A percentile compares a stretch with the other conserved stretches of the same genome.
Evolutionary conservation across 1,139 yeast species (phyloP).

Genomic region (Yamadazyma epiphylla): DNA sequence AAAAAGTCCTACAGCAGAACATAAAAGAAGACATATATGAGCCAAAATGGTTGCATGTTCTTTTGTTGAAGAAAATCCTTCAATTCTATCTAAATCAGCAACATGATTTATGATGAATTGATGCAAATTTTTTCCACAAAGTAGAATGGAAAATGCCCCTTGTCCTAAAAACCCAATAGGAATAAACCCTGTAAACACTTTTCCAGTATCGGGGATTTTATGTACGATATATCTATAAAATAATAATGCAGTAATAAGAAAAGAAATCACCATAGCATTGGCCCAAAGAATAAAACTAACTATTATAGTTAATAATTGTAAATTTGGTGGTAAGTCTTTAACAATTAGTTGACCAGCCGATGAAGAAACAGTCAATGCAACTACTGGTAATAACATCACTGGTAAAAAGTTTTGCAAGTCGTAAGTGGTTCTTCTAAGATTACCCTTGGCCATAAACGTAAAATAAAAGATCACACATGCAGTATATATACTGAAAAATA

Average conservation of each 20-base stretch:
- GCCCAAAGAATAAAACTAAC: slow-evolving; percentile 62
- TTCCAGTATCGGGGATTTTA: slow-evolving; percentile 51
- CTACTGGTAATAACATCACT: slow-evolving; percentile 62
- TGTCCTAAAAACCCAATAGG: slow-evolving; percentile 60
- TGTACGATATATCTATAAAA: slow-evolving; percentile 54
- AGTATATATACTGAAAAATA: slow-evolving; percentile 47
- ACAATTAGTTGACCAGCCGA: slow-evolving; percentile 60
- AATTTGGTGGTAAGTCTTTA: slow-evolving; percentile 36
- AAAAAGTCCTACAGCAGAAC: slow-evolving; percentile 37
- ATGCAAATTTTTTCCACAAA: slow-evolving; percentile 46
- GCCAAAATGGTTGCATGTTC: slow-evolving; percentile 9
- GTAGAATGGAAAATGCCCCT: slow-evolving; percentile 65
- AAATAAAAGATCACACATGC: slow-evolving; percentile 54
- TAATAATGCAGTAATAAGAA: slow-evolving; percentile 53
- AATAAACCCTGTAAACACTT: slow-evolving; percentile 24
- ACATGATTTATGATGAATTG: slow-evolving; percentile 11
- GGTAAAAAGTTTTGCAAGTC: slow-evolving; percentile 32
- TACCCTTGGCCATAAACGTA: slow-evolving; percentile 33
- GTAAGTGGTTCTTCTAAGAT: slow-evolving; percentile 12
- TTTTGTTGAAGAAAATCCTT: slow-evolving; percentile 4
- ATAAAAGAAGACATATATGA: slow-evolving; percentile 13
- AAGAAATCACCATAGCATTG: slow-evolving; percentile 60
- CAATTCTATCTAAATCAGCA: not conserved
- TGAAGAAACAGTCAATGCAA: slow-evolving; percentile 70
- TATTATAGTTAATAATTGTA: slow-evolving; percentile 50